Evolutionary conservation across 2,329 filamentous ascomycete species (phyloP), one percentile per base, ranked within the genome.

Genomic region (Hypoxylon rubiginosum): DNA sequence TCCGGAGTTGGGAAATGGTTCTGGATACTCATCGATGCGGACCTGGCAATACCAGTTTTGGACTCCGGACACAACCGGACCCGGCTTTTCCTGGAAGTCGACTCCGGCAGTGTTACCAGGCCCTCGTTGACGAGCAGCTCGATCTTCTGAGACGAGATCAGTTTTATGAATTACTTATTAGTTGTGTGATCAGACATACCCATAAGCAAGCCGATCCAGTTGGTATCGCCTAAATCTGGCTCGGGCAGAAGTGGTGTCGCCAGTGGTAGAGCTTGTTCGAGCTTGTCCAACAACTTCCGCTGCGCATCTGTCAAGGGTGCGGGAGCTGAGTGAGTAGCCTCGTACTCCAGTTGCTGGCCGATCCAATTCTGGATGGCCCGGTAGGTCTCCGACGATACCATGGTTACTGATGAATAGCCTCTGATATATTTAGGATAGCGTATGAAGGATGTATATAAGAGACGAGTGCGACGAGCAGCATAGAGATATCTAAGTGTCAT

Each of bases 151-250:
- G 10, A 70, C 62, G 72, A 75, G 48, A 76, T 80, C 26, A 63
- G 55, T 4, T 68, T 64, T 11, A 68, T 64, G 34, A 46, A 62
- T 65, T 0, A 70, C 46, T 7, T 79, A 45, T 34, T 3, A 10
- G 11, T 13, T 58, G 34, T 15, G n/a, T 8, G 45, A 21, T 26
- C 4, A 21, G 24, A 58, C 77, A 67, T 69, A 80, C 82, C 71
- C 52, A 75, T 72, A 11, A 84, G 68, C 5, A 77, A 21, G n/a
- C 80, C 77, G 32, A 84, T 55, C 77, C 80, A 84, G 72, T 84
- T 80, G 0, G 51, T 66, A 28, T 75, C 67, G 1, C 65, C 75
- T 8, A 79, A 0, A 4, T 74, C 71, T 2, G 73, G 73, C 24
- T 76, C 76, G 1, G 64, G 17, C 7, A 48, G 58, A 34, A 56